phyloP scores from a whole-genome alignment of 208 protist genomes.

The Acanthamoeba castellanii region DNA sequence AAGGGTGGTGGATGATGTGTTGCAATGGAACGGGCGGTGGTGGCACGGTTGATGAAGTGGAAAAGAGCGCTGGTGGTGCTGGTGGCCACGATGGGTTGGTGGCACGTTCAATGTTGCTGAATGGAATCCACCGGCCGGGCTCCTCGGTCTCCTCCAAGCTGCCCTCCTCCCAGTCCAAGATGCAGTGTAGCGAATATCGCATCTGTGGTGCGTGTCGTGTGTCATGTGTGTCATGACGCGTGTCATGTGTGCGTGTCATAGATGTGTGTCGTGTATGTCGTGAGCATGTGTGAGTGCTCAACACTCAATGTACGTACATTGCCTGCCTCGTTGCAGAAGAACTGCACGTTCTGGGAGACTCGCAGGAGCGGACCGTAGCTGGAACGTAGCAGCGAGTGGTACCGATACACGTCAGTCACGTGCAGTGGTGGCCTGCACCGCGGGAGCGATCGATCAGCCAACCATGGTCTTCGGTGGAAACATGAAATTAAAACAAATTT shows the following conservation, averaged over 20 bases:
- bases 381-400: background rate
- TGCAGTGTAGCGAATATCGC: background rate
- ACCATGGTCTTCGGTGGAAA: background rate
- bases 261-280: background rate
- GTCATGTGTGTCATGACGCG: too few species aligned
- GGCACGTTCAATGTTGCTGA: too few species aligned
- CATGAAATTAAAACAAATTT: background rate
- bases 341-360: background rate
- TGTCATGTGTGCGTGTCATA: too few species aligned
- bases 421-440: background rate
- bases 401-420: background rate
- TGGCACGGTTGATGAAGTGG: too few species aligned
- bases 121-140: background rate
- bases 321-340: background rate
- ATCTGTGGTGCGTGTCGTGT: too few species aligned
- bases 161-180: conserved; percentile 45
- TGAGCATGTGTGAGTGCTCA: too few species aligned
- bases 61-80: too few species aligned
- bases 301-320: too few species aligned
- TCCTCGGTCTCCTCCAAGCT: background rate
- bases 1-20: too few species aligned
- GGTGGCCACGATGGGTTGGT: too few species aligned
- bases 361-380: background rate
- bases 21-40: too few species aligned
- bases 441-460: background rate